Percentiles rank a stretch among this genome's conserved stretches.
Evolutionary conservation across 2,329 filamentous ascomycete species (phyloP).

Genomic region (Colletotrichum sp.): DNA sequence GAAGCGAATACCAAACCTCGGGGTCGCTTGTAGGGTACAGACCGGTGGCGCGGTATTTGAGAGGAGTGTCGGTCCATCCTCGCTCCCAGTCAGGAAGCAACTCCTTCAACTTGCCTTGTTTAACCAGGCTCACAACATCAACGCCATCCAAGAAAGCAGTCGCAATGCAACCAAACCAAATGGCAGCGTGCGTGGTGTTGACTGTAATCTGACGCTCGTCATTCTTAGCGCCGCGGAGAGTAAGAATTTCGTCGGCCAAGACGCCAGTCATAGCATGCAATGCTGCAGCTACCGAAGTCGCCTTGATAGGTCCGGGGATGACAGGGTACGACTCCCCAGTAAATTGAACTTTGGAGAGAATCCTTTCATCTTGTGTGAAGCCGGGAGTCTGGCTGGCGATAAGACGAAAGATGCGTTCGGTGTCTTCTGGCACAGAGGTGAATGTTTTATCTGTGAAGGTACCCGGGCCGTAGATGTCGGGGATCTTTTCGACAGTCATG

Average conservation of each 20-base stretch:
- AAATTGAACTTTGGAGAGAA: conserved; percentile 34
- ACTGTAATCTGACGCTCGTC: conserved; percentile 36
- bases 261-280: conserved; percentile 39
- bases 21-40: conserved; percentile 53
- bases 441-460: conserved; percentile 32
- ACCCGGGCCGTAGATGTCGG: conserved; percentile 34
- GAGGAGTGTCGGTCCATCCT: conserved; percentile 23
- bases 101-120: conserved; percentile 2
- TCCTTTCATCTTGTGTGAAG: conserved; percentile 32
- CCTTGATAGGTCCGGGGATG: conserved; percentile 40
- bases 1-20: conserved; percentile 53
- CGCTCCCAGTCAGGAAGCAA: conserved; percentile 8
- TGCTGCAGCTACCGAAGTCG: conserved; percentile 33
- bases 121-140: conserved; percentile 6
- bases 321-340: conserved; percentile 32
- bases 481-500: conserved; percentile 7
- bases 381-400: conserved; percentile 34
- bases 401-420: conserved; percentile 33
- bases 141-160: conserved; percentile 5
- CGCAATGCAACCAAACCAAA: conserved; percentile 32
- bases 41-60: conserved; percentile 45
- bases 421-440: conserved; percentile 32
- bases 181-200: conserved; percentile 49
- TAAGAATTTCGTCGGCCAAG: conserved; percentile 38
- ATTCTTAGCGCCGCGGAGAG: conserved; percentile 31